Base-by-base conservation (phyloP, 1,284 basidiomycete genomes). In the Gymnopus androsaceus region DNA sequence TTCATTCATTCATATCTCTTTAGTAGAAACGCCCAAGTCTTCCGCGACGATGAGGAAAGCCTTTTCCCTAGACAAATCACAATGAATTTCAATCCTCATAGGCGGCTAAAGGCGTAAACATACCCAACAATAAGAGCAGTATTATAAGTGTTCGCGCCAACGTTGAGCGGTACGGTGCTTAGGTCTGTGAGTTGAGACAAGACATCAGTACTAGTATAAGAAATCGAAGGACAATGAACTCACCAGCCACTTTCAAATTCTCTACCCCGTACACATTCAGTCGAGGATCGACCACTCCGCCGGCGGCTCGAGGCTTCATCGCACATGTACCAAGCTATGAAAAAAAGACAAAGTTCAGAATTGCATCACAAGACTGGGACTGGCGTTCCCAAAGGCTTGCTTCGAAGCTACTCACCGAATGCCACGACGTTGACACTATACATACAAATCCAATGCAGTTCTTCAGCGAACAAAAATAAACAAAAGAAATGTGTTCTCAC, bases 231-330 rank as follows among this genome's bases (percentile, higher is more conserved):
- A n/a, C n/a, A 0, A 21, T 36, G 30, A 11, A 44, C 33, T 23
- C 38, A 67, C 72, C 73, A 50, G 79, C 82, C 23, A 89, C 74
- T 69, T 88, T 89, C 51, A 90, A 69, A 15, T 76, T 73, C 42
- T 72, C 61, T 0, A 83, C 75, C 3, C 85, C 86, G 62, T 88
- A 86, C 1, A 89, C 85, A 63, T 84, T 84, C 49, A 90, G 66
- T 2, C 71, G 74, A 3, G 77, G 58, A 60, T 88, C 83, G 6
- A 89, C 84, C 0, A 88, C 87, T 12, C 86, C 87, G 4, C 77
- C 76, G 50, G 74, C 57, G n/a, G 77, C 75, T 27, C 79, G 75
- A 1, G 80, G 73, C 64, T 83, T 86, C 86, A 89, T 89, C 0
- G 82, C 79, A 57, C 85, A 87, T 0, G 85, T 88, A 7, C 83